phyloP scores from a whole-genome alignment of 345 rosid species.

The Syzygium aromaticum region DNA sequence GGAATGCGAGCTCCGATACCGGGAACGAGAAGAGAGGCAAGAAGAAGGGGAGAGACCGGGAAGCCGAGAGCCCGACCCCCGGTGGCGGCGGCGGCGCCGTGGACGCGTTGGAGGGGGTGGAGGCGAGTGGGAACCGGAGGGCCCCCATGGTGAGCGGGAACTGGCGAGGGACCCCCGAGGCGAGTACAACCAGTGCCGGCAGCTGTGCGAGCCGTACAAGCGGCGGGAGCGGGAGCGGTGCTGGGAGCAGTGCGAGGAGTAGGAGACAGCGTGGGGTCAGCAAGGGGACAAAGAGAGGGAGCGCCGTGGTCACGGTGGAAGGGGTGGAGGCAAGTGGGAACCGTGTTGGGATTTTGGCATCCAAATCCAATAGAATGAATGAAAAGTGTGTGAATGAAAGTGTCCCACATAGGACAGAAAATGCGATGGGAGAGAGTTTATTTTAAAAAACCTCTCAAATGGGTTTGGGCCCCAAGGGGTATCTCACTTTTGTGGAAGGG shows the following conservation, averaged over 20 bases:
- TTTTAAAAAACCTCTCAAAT: no score
- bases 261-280: neutral
- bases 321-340: neutral
- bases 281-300: neutral
- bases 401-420: no score
- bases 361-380: no score
- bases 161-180: neutral
- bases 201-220: slow-evolving; percentile 3
- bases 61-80: neutral
- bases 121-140: neutral
- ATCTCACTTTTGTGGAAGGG: no score
- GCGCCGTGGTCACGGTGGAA: neutral
- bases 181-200: slow-evolving; percentile 20
- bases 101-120: neutral
- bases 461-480: no score
- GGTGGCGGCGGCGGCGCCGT: neutral
- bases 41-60: neutral
- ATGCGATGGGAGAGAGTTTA: no score
- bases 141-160: neutral
- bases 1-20: slow-evolving; percentile 4
- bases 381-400: no score
- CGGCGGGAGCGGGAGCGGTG: slow-evolving; percentile 3
- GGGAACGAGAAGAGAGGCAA: neutral
- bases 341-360: no score
- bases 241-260: slow-evolving; percentile 9